These are phyloP conservation scores for Cyberlindnera misumaiensis DNA, from an alignment of 805 yeast genomes.

Conservation along the genomic window DNA sequence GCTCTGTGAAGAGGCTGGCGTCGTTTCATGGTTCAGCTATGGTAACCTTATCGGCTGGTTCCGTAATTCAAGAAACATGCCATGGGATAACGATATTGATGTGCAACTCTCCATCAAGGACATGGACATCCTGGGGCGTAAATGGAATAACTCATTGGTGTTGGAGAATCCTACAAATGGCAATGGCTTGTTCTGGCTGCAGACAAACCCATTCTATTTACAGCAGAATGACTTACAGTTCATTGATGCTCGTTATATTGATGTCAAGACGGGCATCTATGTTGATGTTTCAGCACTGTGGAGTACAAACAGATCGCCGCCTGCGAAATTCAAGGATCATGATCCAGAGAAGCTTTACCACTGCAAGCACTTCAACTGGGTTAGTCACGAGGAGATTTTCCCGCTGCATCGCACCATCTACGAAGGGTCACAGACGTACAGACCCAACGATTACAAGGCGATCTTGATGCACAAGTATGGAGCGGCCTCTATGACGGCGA, in stretches of 20 bases:
- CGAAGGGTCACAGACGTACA: conserved; percentile 41
- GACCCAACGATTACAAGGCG: conserved; percentile 33
- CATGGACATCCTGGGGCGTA: conserved; percentile 35
- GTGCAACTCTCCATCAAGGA: conserved; percentile 50
- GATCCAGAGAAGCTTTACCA: conserved; percentile 16
- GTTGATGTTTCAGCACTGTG: conserved; percentile 42
- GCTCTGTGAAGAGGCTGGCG: conserved; percentile 36
- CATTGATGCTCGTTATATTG: conserved; percentile 39
- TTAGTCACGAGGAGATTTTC: conserved; percentile 28
- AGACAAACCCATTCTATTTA: conserved; percentile 26
- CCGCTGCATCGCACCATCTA: conserved; percentile 37
- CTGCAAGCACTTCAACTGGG: conserved; percentile 26
- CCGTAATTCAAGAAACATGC: conserved; percentile 50
- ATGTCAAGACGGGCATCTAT: conserved; percentile 41
- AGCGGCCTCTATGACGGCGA: conserved; percentile 19
- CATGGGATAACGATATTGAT: conserved; percentile 60
- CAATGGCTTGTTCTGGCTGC: conserved; percentile 28
- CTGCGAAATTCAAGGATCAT: conserved; percentile 7
- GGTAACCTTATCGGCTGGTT: conserved; percentile 59
- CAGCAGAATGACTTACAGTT: conserved; percentile 4
- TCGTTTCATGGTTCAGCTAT: conserved; percentile 56
- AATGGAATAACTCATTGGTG: conserved; percentile 43
- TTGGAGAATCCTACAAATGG: conserved; percentile 34
- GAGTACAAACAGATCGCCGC: conserved; percentile 12
- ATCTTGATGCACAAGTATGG: conserved; percentile 33